These are phyloP conservation scores for Adansonia digitata DNA, from an alignment of 345 rosid species.

Conservation along the genomic window DNA sequence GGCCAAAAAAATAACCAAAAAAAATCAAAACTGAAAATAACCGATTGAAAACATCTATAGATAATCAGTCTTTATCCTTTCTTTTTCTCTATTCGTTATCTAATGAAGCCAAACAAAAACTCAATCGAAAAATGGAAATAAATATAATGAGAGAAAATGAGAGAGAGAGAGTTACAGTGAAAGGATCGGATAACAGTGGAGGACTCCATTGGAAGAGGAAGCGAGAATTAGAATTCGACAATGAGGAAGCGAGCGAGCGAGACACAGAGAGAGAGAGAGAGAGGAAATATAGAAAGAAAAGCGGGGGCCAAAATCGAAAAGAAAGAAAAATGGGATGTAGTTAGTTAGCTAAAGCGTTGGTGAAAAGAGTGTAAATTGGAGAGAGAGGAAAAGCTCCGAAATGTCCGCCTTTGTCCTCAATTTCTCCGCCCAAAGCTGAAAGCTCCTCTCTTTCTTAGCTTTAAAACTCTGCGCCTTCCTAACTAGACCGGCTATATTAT, in stretches of 20 bases:
- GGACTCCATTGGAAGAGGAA: slow-evolving; percentile 56
- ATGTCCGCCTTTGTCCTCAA: neutral
- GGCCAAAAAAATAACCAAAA: neutral
- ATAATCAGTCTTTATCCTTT: neutral
- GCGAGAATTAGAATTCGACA: slow-evolving; percentile 3
- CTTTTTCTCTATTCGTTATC: neutral
- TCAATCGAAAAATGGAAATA: neutral
- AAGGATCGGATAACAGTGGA: slow-evolving; percentile 62
- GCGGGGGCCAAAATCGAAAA: neutral
- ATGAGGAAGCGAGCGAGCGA: neutral
- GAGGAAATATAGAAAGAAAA: neutral
- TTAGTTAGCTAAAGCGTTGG: neutral
- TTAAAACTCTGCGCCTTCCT: neutral
- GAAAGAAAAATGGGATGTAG: neutral
- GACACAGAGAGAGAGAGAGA: neutral
- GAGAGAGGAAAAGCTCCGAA: neutral
- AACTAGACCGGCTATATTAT: no score
- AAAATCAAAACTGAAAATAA: neutral
- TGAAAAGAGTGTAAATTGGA: neutral
- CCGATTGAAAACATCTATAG: neutral
- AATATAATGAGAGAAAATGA: neutral
- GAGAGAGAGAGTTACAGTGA: slow-evolving; percentile 37
- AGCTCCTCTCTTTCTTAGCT: neutral
- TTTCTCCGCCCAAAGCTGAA: neutral
- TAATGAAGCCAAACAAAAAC: neutral